Base-by-base conservation (phyloP, 139 green algal genomes). In the Chlamydomonas incerta region DNA sequence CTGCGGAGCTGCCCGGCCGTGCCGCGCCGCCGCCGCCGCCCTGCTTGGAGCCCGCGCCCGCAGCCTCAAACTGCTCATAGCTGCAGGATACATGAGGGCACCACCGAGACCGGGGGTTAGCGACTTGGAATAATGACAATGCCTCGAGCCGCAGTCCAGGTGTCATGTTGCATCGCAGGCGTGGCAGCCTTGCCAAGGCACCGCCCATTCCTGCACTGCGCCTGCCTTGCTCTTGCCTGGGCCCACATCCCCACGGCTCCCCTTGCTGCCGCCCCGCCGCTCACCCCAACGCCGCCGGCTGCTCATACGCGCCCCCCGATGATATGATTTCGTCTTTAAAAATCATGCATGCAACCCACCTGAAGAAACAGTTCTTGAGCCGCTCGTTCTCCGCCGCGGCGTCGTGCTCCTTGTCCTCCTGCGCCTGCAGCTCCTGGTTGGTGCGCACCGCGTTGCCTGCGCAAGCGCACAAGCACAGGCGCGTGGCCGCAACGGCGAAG, bases 391-490 rank as follows among this genome's bases (percentile, higher is more conserved):
- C 70, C 8, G 41, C 41, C 13, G 63, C 15, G 63, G 33, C 74
- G 33, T 74, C 77, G n/a, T 84, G 37, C 55, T 89, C 83, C 41
- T 81, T 69, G 13, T 71, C 68, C 65, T 88, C 82, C 35, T 83
- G 76, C 33, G 83, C 68, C 35, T 86, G 68, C 41, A 91, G 52
- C 33, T 92, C 86, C 28, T 85, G 82, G 62, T 92, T 90, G 62
- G 73, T 77, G 34, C 86, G 79, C 8, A 92, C 80, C 26, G 82
- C 86, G 50, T 93, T 93, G 58, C 90, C 90, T 92, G 85, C 80
- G 37, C 6, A 11, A 26, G 23, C 23, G n/a, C n/a, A n/a, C n/a
- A n/a, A n/a, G n/a, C n/a, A n/a, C n/a, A n/a, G n/a, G n/a, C n/a
- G n/a, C n/a, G n/a, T n/a, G n/a, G n/a, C n/a, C n/a, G n/a, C n/a